Evolutionary conservation across 106 monocot species (phyloP).

Genomic region (Dendrobium chrysotoxum): DNA sequence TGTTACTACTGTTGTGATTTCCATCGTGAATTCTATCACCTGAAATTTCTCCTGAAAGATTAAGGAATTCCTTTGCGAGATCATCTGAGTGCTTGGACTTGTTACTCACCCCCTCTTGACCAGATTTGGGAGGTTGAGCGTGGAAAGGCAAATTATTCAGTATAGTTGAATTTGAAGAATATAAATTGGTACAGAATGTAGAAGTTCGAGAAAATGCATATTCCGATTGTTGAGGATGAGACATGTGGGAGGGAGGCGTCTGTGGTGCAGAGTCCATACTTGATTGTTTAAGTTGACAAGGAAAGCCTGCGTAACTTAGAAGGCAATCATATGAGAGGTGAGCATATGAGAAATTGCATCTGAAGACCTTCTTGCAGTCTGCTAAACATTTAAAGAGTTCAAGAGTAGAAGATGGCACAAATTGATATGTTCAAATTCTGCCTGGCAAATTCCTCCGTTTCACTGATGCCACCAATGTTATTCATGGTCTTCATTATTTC

Average conservation of each 20-base stretch:
- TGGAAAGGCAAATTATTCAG: constrained; percentile 55
- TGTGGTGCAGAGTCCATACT: constrained; percentile 18
- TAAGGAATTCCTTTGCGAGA: constrained; percentile 39
- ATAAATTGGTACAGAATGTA: constrained; percentile 66
- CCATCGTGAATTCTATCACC: constrained; percentile 49
- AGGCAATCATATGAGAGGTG: constrained; percentile 7
- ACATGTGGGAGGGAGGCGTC: constrained; percentile 16
- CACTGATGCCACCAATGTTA: no score
- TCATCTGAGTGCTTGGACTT: constrained; percentile 39
- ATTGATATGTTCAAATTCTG: no score
- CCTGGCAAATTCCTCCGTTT: no score
- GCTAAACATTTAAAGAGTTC: no score
- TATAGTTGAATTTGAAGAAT: constrained; percentile 43
- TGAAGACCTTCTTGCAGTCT: no score
- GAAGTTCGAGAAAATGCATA: constrained; percentile 50
- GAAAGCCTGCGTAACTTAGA: constrained; percentile 12
- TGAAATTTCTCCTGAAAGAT: constrained; percentile 55
- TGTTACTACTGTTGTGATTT: constrained; percentile 17
- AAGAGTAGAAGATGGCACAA: no score
- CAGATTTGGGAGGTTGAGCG: constrained; percentile 58
- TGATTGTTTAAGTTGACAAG: constrained; percentile 13
- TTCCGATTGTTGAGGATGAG: constrained; percentile 38
- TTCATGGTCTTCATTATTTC: no score
- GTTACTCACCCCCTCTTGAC: constrained; percentile 15
- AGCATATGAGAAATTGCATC: constrained; percentile 1